These are phyloP conservation scores for Trichoderma sp. DNA, from an alignment of 2,329 filamentous ascomycete genomes.

Conservation along the genomic window DNA sequence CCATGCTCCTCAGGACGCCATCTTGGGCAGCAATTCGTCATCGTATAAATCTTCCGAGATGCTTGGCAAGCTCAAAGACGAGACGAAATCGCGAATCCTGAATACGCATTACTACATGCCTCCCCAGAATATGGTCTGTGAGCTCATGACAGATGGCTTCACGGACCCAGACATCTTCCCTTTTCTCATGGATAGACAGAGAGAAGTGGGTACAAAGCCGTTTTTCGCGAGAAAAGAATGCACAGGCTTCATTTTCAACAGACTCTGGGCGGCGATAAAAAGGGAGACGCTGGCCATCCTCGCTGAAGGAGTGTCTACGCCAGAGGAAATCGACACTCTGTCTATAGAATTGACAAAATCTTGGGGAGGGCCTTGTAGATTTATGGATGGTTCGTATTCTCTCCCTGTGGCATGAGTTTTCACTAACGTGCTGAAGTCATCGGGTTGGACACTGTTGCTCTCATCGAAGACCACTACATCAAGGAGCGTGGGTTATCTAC, in stretches of 20 bases:
- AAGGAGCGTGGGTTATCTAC: background rate
- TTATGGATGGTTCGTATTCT: background rate
- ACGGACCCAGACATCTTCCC: conserved; percentile 6
- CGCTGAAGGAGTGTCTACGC: conserved; percentile 3
- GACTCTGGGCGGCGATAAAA: conserved; percentile 5
- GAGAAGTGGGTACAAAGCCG: background rate
- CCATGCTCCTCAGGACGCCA: background rate
- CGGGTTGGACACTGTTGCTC: background rate
- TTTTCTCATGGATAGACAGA: conserved; percentile 10
- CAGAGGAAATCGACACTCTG: background rate
- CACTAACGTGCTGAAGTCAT: background rate
- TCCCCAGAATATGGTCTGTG: background rate
- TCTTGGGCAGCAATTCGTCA: conserved; percentile 1
- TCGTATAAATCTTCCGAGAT: conserved; percentile 1
- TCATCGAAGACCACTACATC: conserved; percentile 1
- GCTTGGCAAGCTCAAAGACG: background rate
- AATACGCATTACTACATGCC: conserved; percentile 10
- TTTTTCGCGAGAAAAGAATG: conserved; percentile 10
- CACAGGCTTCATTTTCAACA: conserved; percentile 6
- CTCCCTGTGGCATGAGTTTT: background rate
- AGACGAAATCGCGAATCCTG: background rate
- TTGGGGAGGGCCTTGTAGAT: conserved; percentile 1
- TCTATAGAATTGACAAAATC: background rate
- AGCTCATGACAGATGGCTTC: background rate
- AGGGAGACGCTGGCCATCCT: conserved; percentile 2